Conservation (phyloP, 1,284 basidiomycete genomes). For the Sphagnurus paluster region DNA sequence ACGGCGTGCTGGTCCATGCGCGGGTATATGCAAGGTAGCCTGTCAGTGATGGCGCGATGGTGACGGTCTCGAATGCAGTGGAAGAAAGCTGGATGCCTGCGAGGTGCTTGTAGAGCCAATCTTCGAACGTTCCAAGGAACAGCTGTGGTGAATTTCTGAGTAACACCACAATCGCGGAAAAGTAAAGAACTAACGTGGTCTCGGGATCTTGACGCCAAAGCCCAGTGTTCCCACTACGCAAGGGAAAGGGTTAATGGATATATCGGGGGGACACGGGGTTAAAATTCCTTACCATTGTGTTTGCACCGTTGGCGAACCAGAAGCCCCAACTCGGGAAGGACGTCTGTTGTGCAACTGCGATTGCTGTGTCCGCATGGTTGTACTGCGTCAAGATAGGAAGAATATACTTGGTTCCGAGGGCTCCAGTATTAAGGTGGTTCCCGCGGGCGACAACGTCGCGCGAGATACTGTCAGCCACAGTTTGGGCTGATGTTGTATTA, state of each 20-base stretch:
- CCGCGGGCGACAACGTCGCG: constrained; percentile 22
- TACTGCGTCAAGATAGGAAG: constrained; percentile 25
- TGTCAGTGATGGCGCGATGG: constrained; percentile 23
- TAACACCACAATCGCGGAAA: not conserved
- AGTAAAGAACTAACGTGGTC: constrained; percentile 24
- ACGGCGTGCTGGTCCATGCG: constrained; percentile 28
- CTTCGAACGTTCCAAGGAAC: constrained; percentile 32
- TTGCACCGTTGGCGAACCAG: constrained; percentile 30
- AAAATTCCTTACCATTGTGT: constrained; percentile 26
- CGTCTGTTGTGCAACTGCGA: constrained; percentile 26
- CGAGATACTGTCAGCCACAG: constrained; percentile 26
- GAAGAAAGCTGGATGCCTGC: constrained; percentile 26
- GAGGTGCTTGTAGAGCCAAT: constrained; percentile 29
- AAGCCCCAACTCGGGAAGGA: constrained; percentile 31
- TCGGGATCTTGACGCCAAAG: constrained; percentile 26
- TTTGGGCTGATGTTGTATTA: constrained; percentile 18
- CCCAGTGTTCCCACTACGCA: constrained; percentile 30
- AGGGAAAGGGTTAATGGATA: not conserved
- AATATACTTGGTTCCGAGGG: constrained; percentile 27
- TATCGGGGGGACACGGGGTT: not conserved
- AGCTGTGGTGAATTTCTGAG: constrained; percentile 16
- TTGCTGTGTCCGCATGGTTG: constrained; percentile 24
- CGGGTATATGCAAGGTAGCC: constrained; percentile 18
- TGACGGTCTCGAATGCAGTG: constrained; percentile 26
- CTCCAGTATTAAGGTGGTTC: constrained; percentile 30